Conservation (phyloP, 768 basidiomycete species). For the Tulasnella sp. region DNA sequence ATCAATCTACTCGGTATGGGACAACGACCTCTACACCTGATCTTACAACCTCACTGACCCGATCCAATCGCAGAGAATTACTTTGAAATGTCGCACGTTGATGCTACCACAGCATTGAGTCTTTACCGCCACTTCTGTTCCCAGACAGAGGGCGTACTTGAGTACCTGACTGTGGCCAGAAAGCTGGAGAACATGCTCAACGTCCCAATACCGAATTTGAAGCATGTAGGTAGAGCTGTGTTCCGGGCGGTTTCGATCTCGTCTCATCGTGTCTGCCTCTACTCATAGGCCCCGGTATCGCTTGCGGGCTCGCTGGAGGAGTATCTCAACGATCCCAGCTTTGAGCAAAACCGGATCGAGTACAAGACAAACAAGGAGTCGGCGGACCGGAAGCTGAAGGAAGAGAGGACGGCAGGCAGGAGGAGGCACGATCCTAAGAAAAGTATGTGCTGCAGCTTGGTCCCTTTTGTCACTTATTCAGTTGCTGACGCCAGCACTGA, state of each 20-base stretch:
- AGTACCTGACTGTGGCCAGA: slow-evolving; percentile 86
- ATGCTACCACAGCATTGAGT: slow-evolving; percentile 75
- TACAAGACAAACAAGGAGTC: slow-evolving; percentile 78
- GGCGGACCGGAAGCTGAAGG: slow-evolving; percentile 46
- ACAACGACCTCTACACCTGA: background rate
- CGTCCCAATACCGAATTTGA: slow-evolving; percentile 89
- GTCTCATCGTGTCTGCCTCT: background rate
- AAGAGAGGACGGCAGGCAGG: slow-evolving; percentile 13
- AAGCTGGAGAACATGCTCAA: slow-evolving; percentile 91
- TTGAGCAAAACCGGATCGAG: slow-evolving; percentile 90
- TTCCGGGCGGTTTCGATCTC: slow-evolving; percentile 21
- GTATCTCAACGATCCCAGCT: slow-evolving; percentile 93
- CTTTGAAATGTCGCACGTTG: slow-evolving; percentile 96
- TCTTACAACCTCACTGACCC: background rate
- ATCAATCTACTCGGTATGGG: slow-evolving; percentile 49
- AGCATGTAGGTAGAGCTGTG: slow-evolving; percentile 51
- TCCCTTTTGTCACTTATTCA: background rate
- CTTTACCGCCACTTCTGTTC: slow-evolving; percentile 94
- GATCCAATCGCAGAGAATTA: slow-evolving; percentile 65
- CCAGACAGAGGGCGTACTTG: slow-evolving; percentile 85
- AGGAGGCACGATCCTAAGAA: slow-evolving; percentile 10
- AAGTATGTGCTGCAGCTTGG: background rate
- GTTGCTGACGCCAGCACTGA: background rate
- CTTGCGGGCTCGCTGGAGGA: slow-evolving; percentile 92
- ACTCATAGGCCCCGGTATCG: slow-evolving; percentile 78